Base-by-base conservation (phyloP, 2,329 filamentous ascomycete genomes). In the Verticillium tricorpus region DNA sequence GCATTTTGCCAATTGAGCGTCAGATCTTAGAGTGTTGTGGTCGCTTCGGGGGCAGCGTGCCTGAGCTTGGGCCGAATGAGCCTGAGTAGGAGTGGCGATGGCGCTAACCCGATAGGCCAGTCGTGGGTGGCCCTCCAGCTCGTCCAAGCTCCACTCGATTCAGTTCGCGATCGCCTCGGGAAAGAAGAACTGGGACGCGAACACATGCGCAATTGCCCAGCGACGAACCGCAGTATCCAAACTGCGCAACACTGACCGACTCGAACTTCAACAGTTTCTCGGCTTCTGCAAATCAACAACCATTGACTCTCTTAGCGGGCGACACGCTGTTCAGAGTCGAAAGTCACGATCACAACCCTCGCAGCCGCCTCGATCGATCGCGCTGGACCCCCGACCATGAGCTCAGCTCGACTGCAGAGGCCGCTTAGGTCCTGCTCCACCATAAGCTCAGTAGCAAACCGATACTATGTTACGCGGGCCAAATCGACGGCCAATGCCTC, bases 391-490 rank as follows among this genome's bases (percentile, higher is more conserved):
- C 40, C 45, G 6, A 25, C 9, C 45, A 52, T 52, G 45, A 11
- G 22, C n/a, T 19, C 45, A 52, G 12, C 45, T 22, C 45, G 45
- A 11, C 19, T 52, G 9, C 45, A 52, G 4, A 52, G 45, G 22
- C 45, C 45, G n/a, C 45, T 52, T 12, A n/a, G 45, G 19, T n/a
- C 45, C 9, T 52, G 45, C 45, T 52, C 45, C n/a, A 14, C 7
- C 11, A 12, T 5, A 4, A 52, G 19, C 19, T 22, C 25, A 17
- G n/a, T 64, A 2, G 59, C 58, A 22, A 35, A 37, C n/a, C 62
- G 63, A 56, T 59, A 60, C 62, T 65, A 65, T 60, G 60, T 60
- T 14, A 65, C 63, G 15, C 60, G 63, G 45, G 35, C 60, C 12
- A 56, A 50, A 39, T 56, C 58, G 32, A 25, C 58, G 17, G 57